These are phyloP conservation scores for Blastobotrys indianensis DNA, from an alignment of 1,139 yeast species.

Conservation along the genomic window DNA sequence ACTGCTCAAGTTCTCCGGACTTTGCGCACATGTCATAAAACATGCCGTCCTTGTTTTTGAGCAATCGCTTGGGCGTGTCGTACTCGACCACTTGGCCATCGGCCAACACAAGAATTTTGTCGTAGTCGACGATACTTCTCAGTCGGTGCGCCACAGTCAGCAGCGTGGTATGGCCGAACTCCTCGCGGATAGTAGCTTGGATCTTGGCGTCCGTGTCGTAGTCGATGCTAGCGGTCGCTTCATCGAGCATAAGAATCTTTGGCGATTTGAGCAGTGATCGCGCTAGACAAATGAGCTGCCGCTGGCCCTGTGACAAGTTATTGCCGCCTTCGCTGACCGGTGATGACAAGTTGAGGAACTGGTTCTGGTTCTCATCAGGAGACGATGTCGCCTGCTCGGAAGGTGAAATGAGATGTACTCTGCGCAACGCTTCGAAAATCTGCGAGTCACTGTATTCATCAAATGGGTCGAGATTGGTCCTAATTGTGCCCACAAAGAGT, in stretches of 20 bases:
- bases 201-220: conserved; percentile 68
- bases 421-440: conserved; percentile 49
- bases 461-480: conserved; percentile 64
- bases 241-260: conserved; percentile 65
- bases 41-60: conserved; percentile 26
- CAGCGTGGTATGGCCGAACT: conserved; percentile 61
- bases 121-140: conserved; percentile 61
- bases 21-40: conserved; percentile 49
- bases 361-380: neutral
- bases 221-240: conserved; percentile 80
- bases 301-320: conserved; percentile 72
- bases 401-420: conserved; percentile 7
- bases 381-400: conserved; percentile 31
- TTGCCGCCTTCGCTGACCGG: conserved; percentile 66
- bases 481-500: conserved; percentile 55
- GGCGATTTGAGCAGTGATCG: conserved; percentile 70
- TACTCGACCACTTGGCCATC: conserved; percentile 54
- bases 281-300: conserved; percentile 69
- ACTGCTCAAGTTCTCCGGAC: conserved; percentile 82
- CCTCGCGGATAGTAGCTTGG: conserved; percentile 56
- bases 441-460: conserved; percentile 43
- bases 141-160: conserved; percentile 76
- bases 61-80: conserved; percentile 43
- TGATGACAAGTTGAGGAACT: conserved; percentile 44
- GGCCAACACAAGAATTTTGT: conserved; percentile 60